phyloP scores from a whole-genome alignment of 148 eudicot species.

The Polygonum aviculare region DNA sequence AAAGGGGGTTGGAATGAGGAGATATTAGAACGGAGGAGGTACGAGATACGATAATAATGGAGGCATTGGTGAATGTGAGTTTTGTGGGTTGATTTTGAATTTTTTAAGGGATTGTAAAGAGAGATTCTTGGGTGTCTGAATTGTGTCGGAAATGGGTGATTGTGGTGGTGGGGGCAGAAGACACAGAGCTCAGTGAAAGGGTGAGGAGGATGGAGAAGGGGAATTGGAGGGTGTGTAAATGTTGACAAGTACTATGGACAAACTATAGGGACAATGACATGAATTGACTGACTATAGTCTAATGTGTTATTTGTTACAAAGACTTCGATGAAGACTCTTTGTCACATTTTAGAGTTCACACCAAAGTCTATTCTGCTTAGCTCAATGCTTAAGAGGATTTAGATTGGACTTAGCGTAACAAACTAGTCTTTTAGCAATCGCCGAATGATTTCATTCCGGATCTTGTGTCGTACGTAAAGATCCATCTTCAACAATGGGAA shows the following conservation, averaged over 20 bases:
- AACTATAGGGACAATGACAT: not conserved
- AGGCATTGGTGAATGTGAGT: not conserved
- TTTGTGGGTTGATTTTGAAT: not conserved
- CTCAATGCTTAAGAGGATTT: no score
- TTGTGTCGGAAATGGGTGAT: not conserved
- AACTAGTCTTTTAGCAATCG: no score
- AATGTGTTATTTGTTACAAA: not conserved
- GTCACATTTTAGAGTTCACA: no score
- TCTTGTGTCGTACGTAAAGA: no score
- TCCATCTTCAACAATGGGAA: no score
- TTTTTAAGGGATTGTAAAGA: no score
- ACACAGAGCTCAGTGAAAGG: constrained; percentile 2
- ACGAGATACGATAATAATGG: constrained; percentile 1
- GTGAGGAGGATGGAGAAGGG: not conserved
- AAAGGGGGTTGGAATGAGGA: no score
- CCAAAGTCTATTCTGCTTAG: no score
- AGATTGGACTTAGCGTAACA: no score
- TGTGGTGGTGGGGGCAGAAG: constrained; percentile 3
- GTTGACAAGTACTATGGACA: not conserved
- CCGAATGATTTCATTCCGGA: no score
- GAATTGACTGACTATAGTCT: not conserved
- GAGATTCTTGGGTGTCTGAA: constrained; percentile 8
- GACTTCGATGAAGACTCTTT: not conserved
- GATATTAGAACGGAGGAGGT: not conserved
- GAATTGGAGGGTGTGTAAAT: not conserved